Evolutionary conservation across 169 alveolate genomes (phyloP), one percentile per base, ranked within the genome.

Genomic region (Neospora caninum): DNA sequence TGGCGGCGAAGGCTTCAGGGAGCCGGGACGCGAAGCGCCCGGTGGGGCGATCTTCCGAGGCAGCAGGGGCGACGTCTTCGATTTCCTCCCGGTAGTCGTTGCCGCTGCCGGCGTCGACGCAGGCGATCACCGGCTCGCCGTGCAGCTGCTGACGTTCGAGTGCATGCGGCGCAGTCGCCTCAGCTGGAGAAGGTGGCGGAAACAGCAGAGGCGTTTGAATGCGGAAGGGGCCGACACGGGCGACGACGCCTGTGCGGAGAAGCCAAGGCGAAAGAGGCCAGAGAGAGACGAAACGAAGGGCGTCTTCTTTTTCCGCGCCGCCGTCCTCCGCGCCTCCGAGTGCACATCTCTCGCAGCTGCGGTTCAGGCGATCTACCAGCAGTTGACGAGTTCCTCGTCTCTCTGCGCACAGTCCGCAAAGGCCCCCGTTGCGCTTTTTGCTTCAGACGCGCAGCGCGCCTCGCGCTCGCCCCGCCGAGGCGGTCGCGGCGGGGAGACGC

Each of bases 21-120:
- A 64, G n/a, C 34, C 31, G 73, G 7, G 73, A 27, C 73, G 73
- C 31, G 16, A 1, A 64, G n/a, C 31, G 31, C n/a, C 34, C 73
- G 31, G 31, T 22, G 73, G 31, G 34, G 34, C 7, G 31, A 27
- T 64, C 58, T 64, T 64, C 31, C 25, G 73, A 64, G 73, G 73
- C 73, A 7, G 73, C n/a, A 9, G 73, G 34, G 73, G 73, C 25
- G 73, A 64, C 31, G 73, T 64, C 73, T 64, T 64, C 38, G 92
- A 92, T 84, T 92, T 80, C 82, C 94, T 92, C 10, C 94, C 94
- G 38, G 94, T 92, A 13, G 94, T 92, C 22, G 87, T 92, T 38
- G 87, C 87, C 87, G 91, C 64, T 38, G 94, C 70, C 6, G 94
- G 94, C 29, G 94, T 89, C 70, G 92, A 92, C 58, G 94, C 82